Percentiles rank a stretch among this genome's conserved stretches.
These are phyloP conservation scores for Hypomontagnella monticulosa DNA, from an alignment of 495 filamentous ascomycete genomes.

Conservation along the genomic window DNA sequence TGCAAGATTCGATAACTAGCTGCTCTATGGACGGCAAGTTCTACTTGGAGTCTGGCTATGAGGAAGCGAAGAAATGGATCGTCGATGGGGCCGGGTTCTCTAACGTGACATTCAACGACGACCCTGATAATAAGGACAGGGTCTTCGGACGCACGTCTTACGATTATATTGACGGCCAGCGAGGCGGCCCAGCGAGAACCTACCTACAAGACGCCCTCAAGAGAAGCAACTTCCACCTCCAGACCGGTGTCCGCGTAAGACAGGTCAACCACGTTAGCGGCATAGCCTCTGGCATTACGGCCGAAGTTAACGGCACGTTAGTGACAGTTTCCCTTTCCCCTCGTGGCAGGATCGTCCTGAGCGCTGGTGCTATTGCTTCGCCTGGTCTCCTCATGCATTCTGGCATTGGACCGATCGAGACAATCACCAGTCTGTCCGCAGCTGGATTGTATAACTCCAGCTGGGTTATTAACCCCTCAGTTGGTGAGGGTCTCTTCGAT, in stretches of 20 bases:
- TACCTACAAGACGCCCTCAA: slow-evolving; percentile 64
- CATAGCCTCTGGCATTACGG: slow-evolving; percentile 59
- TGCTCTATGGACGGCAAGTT: slow-evolving; percentile 64
- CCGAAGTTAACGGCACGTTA: slow-evolving; percentile 50
- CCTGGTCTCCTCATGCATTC: slow-evolving; percentile 68
- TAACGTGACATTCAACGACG: slow-evolving; percentile 59
- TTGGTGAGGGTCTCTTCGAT: slow-evolving; percentile 54
- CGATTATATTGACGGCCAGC: slow-evolving; percentile 62
- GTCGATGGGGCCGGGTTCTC: slow-evolving; percentile 60
- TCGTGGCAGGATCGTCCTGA: slow-evolving; percentile 63
- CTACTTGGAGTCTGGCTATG: slow-evolving; percentile 65
- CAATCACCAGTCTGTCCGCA: slow-evolving; percentile 35
- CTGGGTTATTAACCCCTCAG: slow-evolving; percentile 51
- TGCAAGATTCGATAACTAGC: slow-evolving; percentile 62
- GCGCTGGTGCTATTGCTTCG: slow-evolving; percentile 64
- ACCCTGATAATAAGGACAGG: slow-evolving; percentile 63
- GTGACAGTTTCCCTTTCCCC: slow-evolving; percentile 55
- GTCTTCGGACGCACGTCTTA: slow-evolving; percentile 63
- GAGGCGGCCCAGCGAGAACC: slow-evolving; percentile 65
- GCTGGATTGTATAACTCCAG: slow-evolving; percentile 37
- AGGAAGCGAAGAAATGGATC: slow-evolving; percentile 60
- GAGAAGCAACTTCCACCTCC: slow-evolving; percentile 62
- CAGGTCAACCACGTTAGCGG: slow-evolving; percentile 59
- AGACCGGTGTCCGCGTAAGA: slow-evolving; percentile 58
- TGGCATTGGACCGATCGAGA: slow-evolving; percentile 54